Conservation (phyloP, 1,139 yeast genomes). For the Candida sp. region DNA sequence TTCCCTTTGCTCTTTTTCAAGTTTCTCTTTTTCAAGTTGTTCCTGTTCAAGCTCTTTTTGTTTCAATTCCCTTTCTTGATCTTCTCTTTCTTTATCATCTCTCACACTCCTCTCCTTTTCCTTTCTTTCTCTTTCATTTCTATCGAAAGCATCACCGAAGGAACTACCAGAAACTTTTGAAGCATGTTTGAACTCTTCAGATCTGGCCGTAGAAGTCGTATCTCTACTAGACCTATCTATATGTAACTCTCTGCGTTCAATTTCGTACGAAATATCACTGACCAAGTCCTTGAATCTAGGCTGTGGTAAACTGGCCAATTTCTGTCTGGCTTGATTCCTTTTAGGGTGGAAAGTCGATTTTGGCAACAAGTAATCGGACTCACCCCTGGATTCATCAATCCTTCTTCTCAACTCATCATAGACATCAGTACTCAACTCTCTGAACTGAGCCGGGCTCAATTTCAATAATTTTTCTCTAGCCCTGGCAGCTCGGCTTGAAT, state of each 20-base stretch:
- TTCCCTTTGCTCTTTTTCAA: not conserved
- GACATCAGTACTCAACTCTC: slow-evolving; percentile 89
- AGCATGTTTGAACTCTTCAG: not conserved
- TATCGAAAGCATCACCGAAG: not conserved
- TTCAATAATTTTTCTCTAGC: slow-evolving; percentile 85
- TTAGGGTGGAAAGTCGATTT: slow-evolving; percentile 83
- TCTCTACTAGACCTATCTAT: slow-evolving; percentile 6
- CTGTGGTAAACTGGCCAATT: slow-evolving; percentile 80
- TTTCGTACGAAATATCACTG: slow-evolving; percentile 84
- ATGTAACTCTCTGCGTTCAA: slow-evolving; percentile 70
- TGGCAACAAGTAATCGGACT: slow-evolving; percentile 66
- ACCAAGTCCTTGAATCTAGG: slow-evolving; percentile 86
- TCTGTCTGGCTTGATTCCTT: slow-evolving; percentile 93
- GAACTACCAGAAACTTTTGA: not conserved
- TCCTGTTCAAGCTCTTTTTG: not conserved
- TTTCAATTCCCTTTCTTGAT: not conserved
- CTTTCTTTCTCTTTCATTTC: not conserved
- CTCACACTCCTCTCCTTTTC: not conserved
- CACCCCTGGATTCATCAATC: slow-evolving; percentile 49
- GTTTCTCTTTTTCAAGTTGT: not conserved
- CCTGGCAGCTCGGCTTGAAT: slow-evolving; percentile 62
- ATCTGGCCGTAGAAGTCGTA: not conserved
- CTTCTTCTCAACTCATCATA: slow-evolving; percentile 86
- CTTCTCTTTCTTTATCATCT: not conserved
- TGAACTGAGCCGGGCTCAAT: slow-evolving; percentile 79